Evolutionary conservation across 495 filamentous ascomycete genomes (phyloP), one percentile per base, ranked within the genome.

Genomic region (Neurospora cerealis): DNA sequence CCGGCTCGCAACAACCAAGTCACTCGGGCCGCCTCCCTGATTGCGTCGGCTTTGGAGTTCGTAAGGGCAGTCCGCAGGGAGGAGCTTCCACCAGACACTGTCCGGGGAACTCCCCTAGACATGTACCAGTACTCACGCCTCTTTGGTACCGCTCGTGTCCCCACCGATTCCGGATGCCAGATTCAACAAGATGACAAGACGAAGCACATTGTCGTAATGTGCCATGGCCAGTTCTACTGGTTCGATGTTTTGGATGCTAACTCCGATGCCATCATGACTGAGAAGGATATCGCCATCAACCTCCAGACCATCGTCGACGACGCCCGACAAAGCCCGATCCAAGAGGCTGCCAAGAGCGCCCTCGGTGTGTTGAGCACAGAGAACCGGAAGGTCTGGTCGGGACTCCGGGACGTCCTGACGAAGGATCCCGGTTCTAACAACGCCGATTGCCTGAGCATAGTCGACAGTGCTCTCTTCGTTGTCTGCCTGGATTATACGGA

Each of bases 41-140:
- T 94, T 0, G 88, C 96, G 39, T 98, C 96, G 9, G 92, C 96
- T 37, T 81, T 98, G 44, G 91, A 93, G 40, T 99, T 99, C 78
- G 95, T 98, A 70, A 89, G 96, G 46, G 96, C 96, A 10, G 94
- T 99, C 4, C 88, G 96, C 44, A 93, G 90, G 74, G 96, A 99
- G 79, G 96, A 99, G 80, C 86, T 99, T 17, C 93, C 94, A 5
- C 95, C 96, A 3, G 96, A 99, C 82, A 95, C 87, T 9, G 81
- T 97, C 73, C 89, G 89, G 79, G 93, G 92, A 37, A 90, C 89
- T 8, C 95, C 96, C 0, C 85, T 99, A 19, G 93, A 92, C 87
- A 99, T 99, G 96, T 96, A 97, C 79, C 96, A 99, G 83, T 98
- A 97, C 83, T 96, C 96, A 0, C 88, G 96, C 19, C 87, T 99